Conservation (phyloP, 2,329 filamentous ascomycete species). For the Fusarium anthophilum region DNA sequence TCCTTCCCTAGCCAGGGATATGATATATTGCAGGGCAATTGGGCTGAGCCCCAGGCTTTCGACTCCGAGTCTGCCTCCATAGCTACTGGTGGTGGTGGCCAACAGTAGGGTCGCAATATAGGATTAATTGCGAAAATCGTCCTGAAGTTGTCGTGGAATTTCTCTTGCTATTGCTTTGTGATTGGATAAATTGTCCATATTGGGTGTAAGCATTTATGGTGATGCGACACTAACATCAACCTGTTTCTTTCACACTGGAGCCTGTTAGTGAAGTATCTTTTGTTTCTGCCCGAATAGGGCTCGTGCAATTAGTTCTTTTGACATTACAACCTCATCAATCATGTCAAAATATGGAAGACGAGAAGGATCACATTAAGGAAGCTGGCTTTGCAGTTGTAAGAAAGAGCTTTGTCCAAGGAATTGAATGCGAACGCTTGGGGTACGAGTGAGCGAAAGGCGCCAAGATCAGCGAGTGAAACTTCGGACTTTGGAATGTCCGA, state of each 20-base stretch:
- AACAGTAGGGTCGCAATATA: too few relatives aligned
- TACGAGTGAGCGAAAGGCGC: background rate
- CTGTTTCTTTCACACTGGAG: rapidly evolving
- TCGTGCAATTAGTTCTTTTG: rapidly evolving
- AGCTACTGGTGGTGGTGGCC: too few relatives aligned
- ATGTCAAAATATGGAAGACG: background rate
- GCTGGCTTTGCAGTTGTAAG: rapidly evolving
- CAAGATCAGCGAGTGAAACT: background rate
- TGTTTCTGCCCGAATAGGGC: too few relatives aligned
- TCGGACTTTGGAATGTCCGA: slow-evolving; percentile 11
- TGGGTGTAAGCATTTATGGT: background rate
- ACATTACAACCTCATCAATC: rapidly evolving
- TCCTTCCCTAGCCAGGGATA: too few relatives aligned
- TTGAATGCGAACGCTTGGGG: background rate
- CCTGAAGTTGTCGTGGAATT: too few relatives aligned
- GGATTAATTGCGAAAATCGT: too few relatives aligned
- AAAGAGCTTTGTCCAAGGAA: background rate
- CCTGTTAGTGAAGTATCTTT: background rate
- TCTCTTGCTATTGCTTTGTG: background rate
- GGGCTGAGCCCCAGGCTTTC: too few relatives aligned
- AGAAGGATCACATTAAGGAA: background rate
- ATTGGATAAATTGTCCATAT: background rate
- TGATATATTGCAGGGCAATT: too few relatives aligned
- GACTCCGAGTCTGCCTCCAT: too few relatives aligned
- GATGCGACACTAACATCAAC: background rate